Conservation (phyloP, 2,329 filamentous ascomycete species). For the Alternaria solani region DNA sequence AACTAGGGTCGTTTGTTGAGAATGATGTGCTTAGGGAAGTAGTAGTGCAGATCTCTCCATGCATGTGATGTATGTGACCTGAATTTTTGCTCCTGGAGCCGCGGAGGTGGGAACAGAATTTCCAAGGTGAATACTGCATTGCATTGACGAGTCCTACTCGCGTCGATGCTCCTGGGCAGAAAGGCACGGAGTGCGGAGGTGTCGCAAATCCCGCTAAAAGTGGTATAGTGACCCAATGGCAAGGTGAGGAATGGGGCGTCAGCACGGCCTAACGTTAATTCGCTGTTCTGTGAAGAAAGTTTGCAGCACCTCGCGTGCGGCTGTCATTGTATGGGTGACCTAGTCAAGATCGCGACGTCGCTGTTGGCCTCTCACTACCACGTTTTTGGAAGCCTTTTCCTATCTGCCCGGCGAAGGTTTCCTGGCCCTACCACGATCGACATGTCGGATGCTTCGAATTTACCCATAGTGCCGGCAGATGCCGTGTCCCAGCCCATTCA, state of each 20-base stretch:
- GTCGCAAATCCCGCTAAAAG: not conserved
- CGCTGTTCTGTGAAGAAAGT: not conserved
- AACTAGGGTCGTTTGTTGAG: conserved; percentile 11
- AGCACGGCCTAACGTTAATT: conserved; percentile 16
- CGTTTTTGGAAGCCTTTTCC: conserved; percentile 7
- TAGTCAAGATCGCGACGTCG: conserved; percentile 3
- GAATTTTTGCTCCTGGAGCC: not conserved
- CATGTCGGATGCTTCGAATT: conserved; percentile 13
- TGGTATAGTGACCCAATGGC: conserved; percentile 1
- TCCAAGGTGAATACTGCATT: not conserved
- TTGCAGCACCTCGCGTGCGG: not conserved
- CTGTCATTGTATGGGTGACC: not conserved
- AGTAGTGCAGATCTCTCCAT: not conserved
- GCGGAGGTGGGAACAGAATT: not conserved
- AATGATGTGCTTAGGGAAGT: conserved; percentile 5
- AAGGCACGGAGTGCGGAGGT: conserved; percentile 7
- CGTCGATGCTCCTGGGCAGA: conserved; percentile 3
- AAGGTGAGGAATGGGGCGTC: conserved; percentile 6
- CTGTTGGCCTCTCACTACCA: conserved; percentile 13
- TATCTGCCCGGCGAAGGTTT: not conserved
- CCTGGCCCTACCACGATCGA: conserved; percentile 13
- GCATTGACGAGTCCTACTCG: conserved; percentile 5
- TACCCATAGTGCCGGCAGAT: conserved; percentile 20
- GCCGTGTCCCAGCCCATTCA: conserved; percentile 5
- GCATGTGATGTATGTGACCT: not conserved